phyloP scores from a whole-genome alignment of 371 early-diverging fungal species.

The Syncephalastrum contaminatum region DNA sequence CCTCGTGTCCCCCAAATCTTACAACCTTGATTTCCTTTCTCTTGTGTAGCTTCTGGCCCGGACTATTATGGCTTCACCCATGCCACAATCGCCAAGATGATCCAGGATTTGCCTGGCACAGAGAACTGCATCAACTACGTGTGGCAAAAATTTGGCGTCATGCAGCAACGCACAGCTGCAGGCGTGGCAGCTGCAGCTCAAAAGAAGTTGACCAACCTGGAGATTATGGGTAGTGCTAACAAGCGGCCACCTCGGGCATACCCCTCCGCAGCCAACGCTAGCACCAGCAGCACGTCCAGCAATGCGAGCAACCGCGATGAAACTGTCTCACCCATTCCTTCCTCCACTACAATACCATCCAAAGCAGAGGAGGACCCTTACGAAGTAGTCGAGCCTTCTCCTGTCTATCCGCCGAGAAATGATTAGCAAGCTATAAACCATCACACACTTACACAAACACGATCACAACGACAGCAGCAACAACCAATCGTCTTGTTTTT shows the following conservation, averaged over 20 bases:
- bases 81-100: conserved; percentile 83
- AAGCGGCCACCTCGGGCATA: conserved; percentile 18
- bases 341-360: too few relatives aligned
- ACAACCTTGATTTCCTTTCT: background rate
- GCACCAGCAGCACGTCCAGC: conserved; percentile 12
- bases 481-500: too few relatives aligned
- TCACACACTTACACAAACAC: too few relatives aligned
- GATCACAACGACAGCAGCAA: too few relatives aligned
- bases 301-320: conserved; percentile 1
- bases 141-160: conserved; percentile 62
- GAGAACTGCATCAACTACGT: conserved; percentile 72
- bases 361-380: too few relatives aligned
- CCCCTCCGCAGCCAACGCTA: background rate
- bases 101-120: conserved; percentile 83
- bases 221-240: conserved; percentile 43
- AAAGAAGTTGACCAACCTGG: conserved; percentile 38
- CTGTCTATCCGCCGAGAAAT: too few relatives aligned
- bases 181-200: conserved; percentile 48
- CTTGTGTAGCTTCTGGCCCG: conserved; percentile 71
- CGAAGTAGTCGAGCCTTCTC: too few relatives aligned
- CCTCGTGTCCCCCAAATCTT: too few relatives aligned
- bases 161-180: conserved; percentile 43
- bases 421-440: too few relatives aligned
- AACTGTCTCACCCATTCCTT: too few relatives aligned
- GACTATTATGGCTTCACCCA: conserved; percentile 91